Evolutionary conservation across 179 eudicot genomes (phyloP), one percentile per base, ranked within the genome.

Genomic region (Beta macrorhiza): DNA sequence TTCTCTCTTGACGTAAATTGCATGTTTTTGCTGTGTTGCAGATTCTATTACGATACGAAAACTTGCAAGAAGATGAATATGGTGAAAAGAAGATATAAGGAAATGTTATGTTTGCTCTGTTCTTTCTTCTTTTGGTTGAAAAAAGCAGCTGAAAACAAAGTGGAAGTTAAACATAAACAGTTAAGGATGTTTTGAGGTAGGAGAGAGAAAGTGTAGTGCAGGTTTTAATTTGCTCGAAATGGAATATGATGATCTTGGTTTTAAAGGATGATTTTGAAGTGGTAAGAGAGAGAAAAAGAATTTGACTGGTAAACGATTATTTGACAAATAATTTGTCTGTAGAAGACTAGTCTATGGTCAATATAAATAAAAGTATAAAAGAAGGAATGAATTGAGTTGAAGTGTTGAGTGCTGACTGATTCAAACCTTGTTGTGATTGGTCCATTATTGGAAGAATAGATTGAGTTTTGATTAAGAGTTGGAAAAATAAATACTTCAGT

Each of bases 251-350:
- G 85, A 72, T 4, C 9, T 79, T 55, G 78, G 56, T 72, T 85
- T 20, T 85, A 85, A 61, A 82, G 81, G 63, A 59, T 14, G 14
- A 13, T 72, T 20, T 53, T 29, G 69, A 72, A 58, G 67, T 74
- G 56, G 67, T 17, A 25, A 45, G 56, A 63, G 79, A 61, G 59
- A 83, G 81, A 82, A 87, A 87, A 76, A 67, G 83, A 87, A 79
- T 83, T 93, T 93, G 94, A 91, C 92, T 86, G 88, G 63, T 81
- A 87, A 91, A 88, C 88, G 93, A 89, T 92, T 86, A 83, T 74
- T 86, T 79, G 80, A 78, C 78, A 64, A 75, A 2, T 9, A 12
- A 5, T 45, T 72, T 49, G 22, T 56, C 17, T 8, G 56, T 19
- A 63, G 49, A 81, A 85, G 92, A 89, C 86, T 76, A 62, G 91